A percentile compares a stretch with the other conserved stretches of the same genome.
Evolutionary conservation across 2,329 filamentous ascomycete species (phyloP).

Genomic region (Fusarium nematophilum): DNA sequence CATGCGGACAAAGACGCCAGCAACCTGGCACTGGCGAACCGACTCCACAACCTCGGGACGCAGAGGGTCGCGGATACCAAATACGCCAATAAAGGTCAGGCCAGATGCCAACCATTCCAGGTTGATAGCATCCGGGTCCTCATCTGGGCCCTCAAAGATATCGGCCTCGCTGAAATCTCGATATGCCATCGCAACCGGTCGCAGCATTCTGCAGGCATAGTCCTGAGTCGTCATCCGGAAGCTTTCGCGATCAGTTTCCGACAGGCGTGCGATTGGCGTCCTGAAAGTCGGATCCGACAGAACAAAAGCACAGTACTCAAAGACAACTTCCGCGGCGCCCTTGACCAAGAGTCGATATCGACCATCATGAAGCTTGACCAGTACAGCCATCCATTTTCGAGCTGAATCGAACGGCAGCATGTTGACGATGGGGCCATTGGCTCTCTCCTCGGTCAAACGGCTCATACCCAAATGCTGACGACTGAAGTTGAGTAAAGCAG

Average conservation of each 20-base stretch:
- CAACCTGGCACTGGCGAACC: conserved; percentile 68
- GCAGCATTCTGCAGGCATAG: conserved; percentile 76
- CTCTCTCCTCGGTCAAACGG: conserved; percentile 58
- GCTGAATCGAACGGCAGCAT: conserved; percentile 66
- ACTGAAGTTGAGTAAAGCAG: conserved; percentile 62
- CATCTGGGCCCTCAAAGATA: conserved; percentile 62
- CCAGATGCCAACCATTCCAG: conserved; percentile 60
- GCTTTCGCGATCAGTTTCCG: conserved; percentile 46
- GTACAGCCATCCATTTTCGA: conserved; percentile 67
- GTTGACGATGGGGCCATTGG: conserved; percentile 58
- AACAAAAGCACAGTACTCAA: conserved; percentile 57
- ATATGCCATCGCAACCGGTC: conserved; percentile 81
- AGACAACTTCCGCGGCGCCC: conserved; percentile 67
- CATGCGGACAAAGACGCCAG: conserved; percentile 73
- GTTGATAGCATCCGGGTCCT: conserved; percentile 50
- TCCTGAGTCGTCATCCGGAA: conserved; percentile 50
- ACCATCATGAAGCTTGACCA: conserved; percentile 59
- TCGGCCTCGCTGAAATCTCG: conserved; percentile 79
- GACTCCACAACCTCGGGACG: conserved; percentile 69
- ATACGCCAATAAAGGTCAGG: conserved; percentile 77
- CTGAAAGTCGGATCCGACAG: conserved; percentile 57
- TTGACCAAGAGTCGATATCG: conserved; percentile 65
- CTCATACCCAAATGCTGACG: conserved; percentile 62
- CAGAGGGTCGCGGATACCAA: conserved; percentile 74
- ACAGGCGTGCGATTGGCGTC: conserved; percentile 43